Evolutionary conservation across 371 early-diverging fungal species (phyloP), one percentile per base, ranked within the genome.

Genomic region (Rhizopus arrhizus): DNA sequence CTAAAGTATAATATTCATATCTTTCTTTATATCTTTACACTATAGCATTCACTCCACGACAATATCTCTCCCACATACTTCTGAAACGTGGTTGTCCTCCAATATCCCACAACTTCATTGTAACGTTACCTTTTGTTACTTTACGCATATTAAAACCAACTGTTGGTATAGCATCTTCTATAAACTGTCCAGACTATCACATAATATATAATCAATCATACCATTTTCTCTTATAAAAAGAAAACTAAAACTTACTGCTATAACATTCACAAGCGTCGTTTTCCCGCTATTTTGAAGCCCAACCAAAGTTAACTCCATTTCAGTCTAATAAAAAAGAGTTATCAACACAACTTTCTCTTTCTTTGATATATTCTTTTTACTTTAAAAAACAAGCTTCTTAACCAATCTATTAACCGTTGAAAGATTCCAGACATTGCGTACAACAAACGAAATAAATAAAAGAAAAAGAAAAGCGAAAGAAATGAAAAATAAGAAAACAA

Each of bases 111-210:
- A 98, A 77, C 72, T 97, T 97, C 95, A 98, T 96, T 9, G 96
- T 95, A 43, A 96, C 95, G 60, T 86, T 92, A 56, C 93, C 94
- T 71, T 92, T 93, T 53, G 92, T 90, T 34, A 92, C 91, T 69
- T 91, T 97, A 74, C 98, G 88, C 98, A 98, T 98, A 73, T 97
- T 98, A 78, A 97, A 98, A 3, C 99, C 99, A 33, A 98, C 95
- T 5, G 98, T 98, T 2, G 99, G 98, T 60, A 97, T 97, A 85
- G 92, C 87, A 69, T 98, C 97, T 79, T 98, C 98, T 13, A 87
- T 90, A 69, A 93, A 98, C 66, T 94, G 91, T 15, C 97, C 97
- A 53, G 92, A 93, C 90, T 94, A 43, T 32, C 15, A 22, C 22
- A 31, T 11, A 29, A 16, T 41, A 75, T 42, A 6, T n/a, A 36